Evolutionary conservation across 306 rosid species (phyloP).

Genomic region (Quercus mongolica): DNA sequence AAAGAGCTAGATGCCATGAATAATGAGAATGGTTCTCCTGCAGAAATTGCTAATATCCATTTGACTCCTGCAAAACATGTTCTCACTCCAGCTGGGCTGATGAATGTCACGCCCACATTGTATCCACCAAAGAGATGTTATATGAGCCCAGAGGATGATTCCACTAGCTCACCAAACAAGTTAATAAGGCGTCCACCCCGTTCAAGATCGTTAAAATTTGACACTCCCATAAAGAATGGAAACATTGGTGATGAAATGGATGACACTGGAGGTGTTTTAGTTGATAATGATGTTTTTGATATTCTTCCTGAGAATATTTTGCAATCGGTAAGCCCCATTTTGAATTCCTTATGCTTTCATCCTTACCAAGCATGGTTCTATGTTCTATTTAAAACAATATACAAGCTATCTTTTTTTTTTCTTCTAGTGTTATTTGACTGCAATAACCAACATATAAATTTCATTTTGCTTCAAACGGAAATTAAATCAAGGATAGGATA

Average conservation of each 20-base stretch:
- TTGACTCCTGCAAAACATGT: slow-evolving; percentile 56
- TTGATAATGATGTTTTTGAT: too few relatives aligned
- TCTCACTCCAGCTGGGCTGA: slow-evolving; percentile 53
- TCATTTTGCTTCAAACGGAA: neutral
- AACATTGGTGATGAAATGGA: slow-evolving; percentile 12
- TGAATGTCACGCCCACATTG: slow-evolving; percentile 63
- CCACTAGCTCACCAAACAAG: slow-evolving; percentile 35
- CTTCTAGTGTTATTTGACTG: neutral
- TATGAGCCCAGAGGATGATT: slow-evolving; percentile 54
- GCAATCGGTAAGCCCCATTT: too few relatives aligned
- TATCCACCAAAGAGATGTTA: slow-evolving; percentile 44
- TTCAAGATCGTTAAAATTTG: slow-evolving; percentile 64
- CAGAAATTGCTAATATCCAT: slow-evolving; percentile 4
- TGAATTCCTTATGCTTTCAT: too few relatives aligned
- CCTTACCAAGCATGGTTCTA: too few relatives aligned
- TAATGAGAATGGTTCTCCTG: slow-evolving; percentile 25
- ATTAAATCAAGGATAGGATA: too few relatives aligned
- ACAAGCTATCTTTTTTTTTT: neutral
- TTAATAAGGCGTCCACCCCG: slow-evolving; percentile 56
- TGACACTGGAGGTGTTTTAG: slow-evolving; percentile 3
- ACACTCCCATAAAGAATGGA: slow-evolving; percentile 62
- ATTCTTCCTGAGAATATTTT: too few relatives aligned
- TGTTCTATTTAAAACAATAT: too few relatives aligned
- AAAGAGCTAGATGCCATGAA: slow-evolving; percentile 25
- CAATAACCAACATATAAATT: neutral